phyloP scores from a whole-genome alignment of 2,329 filamentous ascomycete genomes.

The Rhytidhysteron rufulum region DNA sequence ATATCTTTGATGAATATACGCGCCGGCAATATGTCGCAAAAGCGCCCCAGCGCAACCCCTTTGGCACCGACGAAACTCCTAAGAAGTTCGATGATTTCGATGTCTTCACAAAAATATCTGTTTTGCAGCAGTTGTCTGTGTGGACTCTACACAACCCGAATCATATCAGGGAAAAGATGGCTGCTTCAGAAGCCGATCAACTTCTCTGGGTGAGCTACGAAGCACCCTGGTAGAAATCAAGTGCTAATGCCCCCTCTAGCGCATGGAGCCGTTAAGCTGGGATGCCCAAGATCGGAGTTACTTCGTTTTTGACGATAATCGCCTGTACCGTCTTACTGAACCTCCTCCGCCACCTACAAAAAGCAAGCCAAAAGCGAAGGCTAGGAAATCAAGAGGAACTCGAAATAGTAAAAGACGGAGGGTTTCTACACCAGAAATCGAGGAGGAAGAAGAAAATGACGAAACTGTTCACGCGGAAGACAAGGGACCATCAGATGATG shows the following conservation, averaged over 20 bases:
- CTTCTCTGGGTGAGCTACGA: constrained; percentile 70
- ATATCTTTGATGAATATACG: constrained; percentile 91
- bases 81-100: constrained; percentile 77
- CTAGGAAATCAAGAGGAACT: constrained; percentile 52
- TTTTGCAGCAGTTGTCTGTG: constrained; percentile 83
- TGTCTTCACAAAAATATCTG: constrained; percentile 72
- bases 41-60: constrained; percentile 75
- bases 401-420: constrained; percentile 72
- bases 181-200: constrained; percentile 77
- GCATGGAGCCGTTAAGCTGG: constrained; percentile 81
- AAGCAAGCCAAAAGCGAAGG: constrained; percentile 50
- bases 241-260: too few species aligned
- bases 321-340: constrained; percentile 85
- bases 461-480: constrained; percentile 31
- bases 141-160: constrained; percentile 89
- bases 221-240: too few species aligned
- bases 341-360: constrained; percentile 57
- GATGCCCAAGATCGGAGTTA: constrained; percentile 83
- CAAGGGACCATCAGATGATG: constrained; percentile 50
- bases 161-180: constrained; percentile 79
- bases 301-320: constrained; percentile 88
- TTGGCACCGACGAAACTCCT: constrained; percentile 71
- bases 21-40: constrained; percentile 84
- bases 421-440: constrained; percentile 45
- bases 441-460: constrained; percentile 37